phyloP scores from a whole-genome alignment of 805 yeast genomes.

The Saturnispora galanensis region DNA sequence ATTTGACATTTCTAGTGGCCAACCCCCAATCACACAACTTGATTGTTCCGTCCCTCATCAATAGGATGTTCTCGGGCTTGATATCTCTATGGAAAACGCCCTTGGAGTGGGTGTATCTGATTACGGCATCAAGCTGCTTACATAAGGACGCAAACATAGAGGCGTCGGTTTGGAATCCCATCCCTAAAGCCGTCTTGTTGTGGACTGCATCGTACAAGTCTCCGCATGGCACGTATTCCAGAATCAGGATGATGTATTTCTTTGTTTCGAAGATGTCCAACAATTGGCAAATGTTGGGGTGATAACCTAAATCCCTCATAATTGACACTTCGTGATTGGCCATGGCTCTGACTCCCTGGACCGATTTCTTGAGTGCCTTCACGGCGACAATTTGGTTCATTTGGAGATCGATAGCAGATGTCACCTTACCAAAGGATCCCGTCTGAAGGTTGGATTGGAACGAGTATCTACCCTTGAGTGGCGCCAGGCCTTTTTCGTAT shows the following conservation, averaged over 20 bases:
- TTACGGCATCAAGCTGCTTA: constrained; percentile 42
- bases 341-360: constrained; percentile 33
- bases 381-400: constrained; percentile 36
- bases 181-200: constrained; percentile 21
- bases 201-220: constrained; percentile 54
- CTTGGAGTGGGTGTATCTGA: constrained; percentile 43
- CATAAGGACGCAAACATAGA: constrained; percentile 24
- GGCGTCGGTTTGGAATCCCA: constrained; percentile 20
- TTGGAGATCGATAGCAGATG: constrained; percentile 36
- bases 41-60: constrained; percentile 40
- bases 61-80: constrained; percentile 61
- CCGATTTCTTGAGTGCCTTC: constrained; percentile 41
- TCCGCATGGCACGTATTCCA: constrained; percentile 60
- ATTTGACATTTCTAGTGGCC: constrained; percentile 31
- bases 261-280: constrained; percentile 48
- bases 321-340: constrained; percentile 47
- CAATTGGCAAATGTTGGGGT: constrained; percentile 48
- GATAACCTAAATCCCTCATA: constrained; percentile 33
- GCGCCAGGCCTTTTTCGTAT: constrained; percentile 30
- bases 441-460: constrained; percentile 38
- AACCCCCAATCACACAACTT: constrained; percentile 73
- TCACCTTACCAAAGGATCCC: constrained; percentile 56
- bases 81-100: constrained; percentile 64
- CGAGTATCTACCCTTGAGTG: constrained; percentile 33
- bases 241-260: constrained; percentile 42